Evolutionary conservation across 225 moss, liverwort and hornwort genomes (phyloP).

Genomic region (Pleurozium schreberi): DNA sequence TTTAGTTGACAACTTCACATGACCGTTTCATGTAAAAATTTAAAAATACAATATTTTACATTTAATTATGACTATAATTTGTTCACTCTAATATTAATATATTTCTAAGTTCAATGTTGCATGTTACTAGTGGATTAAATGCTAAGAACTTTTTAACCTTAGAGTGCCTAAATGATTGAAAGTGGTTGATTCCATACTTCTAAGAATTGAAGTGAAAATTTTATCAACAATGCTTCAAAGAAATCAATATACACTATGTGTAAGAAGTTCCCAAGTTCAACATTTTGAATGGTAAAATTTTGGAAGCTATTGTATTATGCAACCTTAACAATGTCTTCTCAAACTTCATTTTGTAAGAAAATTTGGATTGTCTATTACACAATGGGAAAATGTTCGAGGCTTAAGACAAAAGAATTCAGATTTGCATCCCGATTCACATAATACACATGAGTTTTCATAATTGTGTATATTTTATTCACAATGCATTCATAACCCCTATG

Average conservation of each 20-base stretch:
- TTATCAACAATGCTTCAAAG: neutral
- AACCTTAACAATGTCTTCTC: neutral
- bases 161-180: neutral
- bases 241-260: neutral
- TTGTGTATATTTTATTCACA: neutral
- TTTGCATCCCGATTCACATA: neutral
- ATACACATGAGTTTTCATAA: neutral
- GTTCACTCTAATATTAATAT: neutral
- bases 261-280: neutral
- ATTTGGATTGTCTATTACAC: neutral
- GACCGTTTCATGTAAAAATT: neutral
- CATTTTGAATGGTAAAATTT: neutral
- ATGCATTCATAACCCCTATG: neutral
- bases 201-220: neutral
- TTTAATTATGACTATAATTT: neutral
- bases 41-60: neutral
- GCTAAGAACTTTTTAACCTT: neutral
- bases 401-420: neutral
- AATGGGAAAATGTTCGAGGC: neutral
- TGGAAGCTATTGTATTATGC: too few relatives aligned
- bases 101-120: neutral
- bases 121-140: too few relatives aligned
- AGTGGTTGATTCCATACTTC: neutral
- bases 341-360: neutral
- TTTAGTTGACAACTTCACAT: neutral